These are phyloP conservation scores for Pleurozium schreberi DNA, from an alignment of 225 moss, liverwort and hornwort species.

Conservation along the genomic window DNA sequence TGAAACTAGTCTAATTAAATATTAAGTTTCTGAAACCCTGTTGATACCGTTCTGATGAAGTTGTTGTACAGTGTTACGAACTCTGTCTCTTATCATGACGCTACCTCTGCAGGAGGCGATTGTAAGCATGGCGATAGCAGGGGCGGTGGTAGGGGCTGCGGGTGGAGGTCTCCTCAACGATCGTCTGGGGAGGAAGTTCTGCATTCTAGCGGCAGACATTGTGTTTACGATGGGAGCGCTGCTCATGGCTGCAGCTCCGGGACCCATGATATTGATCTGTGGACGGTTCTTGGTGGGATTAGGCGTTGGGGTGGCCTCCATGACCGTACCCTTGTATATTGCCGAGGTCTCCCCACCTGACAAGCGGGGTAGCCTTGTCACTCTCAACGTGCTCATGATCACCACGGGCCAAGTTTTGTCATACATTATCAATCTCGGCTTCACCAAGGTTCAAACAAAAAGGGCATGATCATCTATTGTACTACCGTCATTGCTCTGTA, in stretches of 20 bases:
- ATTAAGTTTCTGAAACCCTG: not conserved
- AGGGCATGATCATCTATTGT: too few species aligned
- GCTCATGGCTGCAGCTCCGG: slow-evolving; percentile 70
- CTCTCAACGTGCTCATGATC: slow-evolving; percentile 76
- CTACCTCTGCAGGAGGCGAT: slow-evolving; percentile 51
- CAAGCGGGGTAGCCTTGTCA: slow-evolving; percentile 69
- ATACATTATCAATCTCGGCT: slow-evolving; percentile 69
- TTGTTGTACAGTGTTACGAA: not conserved
- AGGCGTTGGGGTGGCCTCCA: slow-evolving; percentile 83
- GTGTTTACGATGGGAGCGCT: slow-evolving; percentile 65
- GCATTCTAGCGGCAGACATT: slow-evolving; percentile 48
- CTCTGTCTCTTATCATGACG: not conserved
- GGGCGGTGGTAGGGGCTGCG: slow-evolving; percentile 69
- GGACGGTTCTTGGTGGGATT: slow-evolving; percentile 75
- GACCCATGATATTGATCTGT: slow-evolving; percentile 38
- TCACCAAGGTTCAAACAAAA: slow-evolving; percentile 89
- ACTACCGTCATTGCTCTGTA: too few species aligned
- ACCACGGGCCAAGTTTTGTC: slow-evolving; percentile 85
- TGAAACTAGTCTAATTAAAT: not conserved
- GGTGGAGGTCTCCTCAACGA: slow-evolving; percentile 60
- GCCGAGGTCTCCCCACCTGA: slow-evolving; percentile 76
- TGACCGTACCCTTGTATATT: slow-evolving; percentile 85
- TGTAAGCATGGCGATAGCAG: slow-evolving; percentile 79
- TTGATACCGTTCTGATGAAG: not conserved
- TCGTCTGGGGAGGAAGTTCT: slow-evolving; percentile 56